Evolutionary conservation across 2,329 filamentous ascomycete genomes (phyloP), one percentile per base, ranked within the genome.

Genomic region (Alternaria arborescens): DNA sequence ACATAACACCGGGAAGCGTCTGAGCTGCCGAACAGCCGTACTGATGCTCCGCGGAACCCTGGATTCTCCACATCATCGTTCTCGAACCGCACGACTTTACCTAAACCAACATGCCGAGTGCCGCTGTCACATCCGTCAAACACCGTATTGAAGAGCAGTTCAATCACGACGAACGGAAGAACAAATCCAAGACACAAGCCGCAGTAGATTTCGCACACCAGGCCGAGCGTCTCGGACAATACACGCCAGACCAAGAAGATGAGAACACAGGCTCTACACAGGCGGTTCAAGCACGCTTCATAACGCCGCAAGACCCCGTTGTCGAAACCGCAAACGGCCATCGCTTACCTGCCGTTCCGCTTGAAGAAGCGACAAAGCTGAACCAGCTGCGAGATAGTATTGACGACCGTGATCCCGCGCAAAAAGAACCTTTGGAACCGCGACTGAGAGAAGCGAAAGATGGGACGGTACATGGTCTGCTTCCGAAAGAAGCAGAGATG

Each of bases 291-390:
- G 89, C 90, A 30, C 84, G 78, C 52, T 85, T 85, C 69, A 72
- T 86, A 53, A 94, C 91, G 0, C 85, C 89, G 0, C 87, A 89
- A 50, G 91, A 94, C 74, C 87, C 90, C 0, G 87, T 93, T 16
- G 86, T 94, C 46, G 81, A 89, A 54, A 92, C 90, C 1, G 84
- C 85, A 14, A 86, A 90, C 72, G 90, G 90, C 30, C 84, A 85
- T 47, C 82, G 90, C 40, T 76, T 93, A 6, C 91, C 91, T 0
- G 85, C 86, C 1, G 88, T 93, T 1, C 90, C 91, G 1, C 73
- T 92, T 5, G 82, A 86, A 32, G 91, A 94, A 78, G 90, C 91
- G 1, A 82, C 87, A 62, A 90, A 88, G 72, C 82, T 94, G 57
- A 94, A 94, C 72, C 71, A 81, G 5, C 75, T 91, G 42, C 87